These are phyloP conservation scores for Xanthoconium separans DNA, from an alignment of 1,284 basidiomycete genomes.

Conservation along the genomic window DNA sequence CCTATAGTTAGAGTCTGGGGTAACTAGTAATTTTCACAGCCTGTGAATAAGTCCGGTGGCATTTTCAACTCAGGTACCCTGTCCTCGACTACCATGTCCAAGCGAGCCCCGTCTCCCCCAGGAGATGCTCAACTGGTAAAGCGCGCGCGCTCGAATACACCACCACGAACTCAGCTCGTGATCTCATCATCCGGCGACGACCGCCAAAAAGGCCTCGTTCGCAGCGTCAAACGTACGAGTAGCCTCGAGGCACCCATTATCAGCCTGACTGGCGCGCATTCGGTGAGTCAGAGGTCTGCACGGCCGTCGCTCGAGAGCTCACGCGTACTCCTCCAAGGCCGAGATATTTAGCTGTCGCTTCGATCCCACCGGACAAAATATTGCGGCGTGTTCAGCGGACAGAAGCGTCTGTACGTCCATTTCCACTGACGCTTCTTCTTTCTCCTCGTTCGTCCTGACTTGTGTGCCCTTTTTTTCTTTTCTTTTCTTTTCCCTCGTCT, in stretches of 20 bases:
- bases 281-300: constrained; percentile 42
- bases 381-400: constrained; percentile 81
- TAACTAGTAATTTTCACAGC: too few relatives aligned
- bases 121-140: constrained; percentile 59
- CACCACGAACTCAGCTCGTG: constrained; percentile 65
- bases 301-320: constrained; percentile 1
- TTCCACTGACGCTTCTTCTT: neutral
- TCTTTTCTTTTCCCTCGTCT: neutral
- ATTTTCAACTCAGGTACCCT: too few relatives aligned
- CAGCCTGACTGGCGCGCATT: constrained; percentile 73
- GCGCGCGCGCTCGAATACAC: constrained; percentile 58
- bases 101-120: constrained; percentile 59
- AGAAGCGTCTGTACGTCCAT: constrained; percentile 67
- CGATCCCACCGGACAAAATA: constrained; percentile 78
- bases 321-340: constrained; percentile 41
- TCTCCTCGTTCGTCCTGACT: neutral
- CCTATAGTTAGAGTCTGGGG: too few relatives aligned
- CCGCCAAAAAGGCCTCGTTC: constrained; percentile 69
- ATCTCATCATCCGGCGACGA: constrained; percentile 74
- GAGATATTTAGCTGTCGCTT: constrained; percentile 81
- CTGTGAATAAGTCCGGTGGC: too few relatives aligned
- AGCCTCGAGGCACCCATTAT: constrained; percentile 79
- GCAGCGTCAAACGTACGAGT: constrained; percentile 78
- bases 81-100: constrained; percentile 58
- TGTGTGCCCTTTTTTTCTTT: neutral